Base-by-base conservation (phyloP, 177 flowering plant species). In the Vitis hybrid region DNA sequence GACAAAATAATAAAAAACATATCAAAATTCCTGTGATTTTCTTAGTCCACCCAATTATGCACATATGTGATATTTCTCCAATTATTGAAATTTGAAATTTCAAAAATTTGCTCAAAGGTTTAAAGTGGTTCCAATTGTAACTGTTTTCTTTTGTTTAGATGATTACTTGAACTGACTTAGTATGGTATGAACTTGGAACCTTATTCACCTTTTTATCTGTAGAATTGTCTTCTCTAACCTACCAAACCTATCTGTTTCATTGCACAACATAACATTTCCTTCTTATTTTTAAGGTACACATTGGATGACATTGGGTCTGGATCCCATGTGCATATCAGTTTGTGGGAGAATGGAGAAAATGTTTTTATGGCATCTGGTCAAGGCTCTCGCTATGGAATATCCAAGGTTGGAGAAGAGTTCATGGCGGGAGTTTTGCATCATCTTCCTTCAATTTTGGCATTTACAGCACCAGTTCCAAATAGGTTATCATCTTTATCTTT, bases 341-440 rank as follows among this genome's bases (percentile, higher is more conserved):
- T 96, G 73, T 86, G 84, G 83, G 79, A 82, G 71, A 85, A 96
- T 72, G 98, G 97, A 12, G 70, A 85, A 68, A 93, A 96, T 82
- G 91, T 92, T 66, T 93, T 93, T 74, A 85, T 83, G 88, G 95
- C 85, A 72, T 76, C 88, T 18, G 77, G 56, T 72, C 86, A 75
- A 62, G 76, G 85, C 54, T 81, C 90, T 58, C 65, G 21, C 35
- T 71, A 91, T 72, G 99, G 98, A 69, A 93, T 96, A 82, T 92
- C 98, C 51, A 75, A 71, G 60, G 66, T 82, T 62, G 99, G 97
- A 56, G 87, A 87, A 78, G 85, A 87, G 74, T 96, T 93, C 86
- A 88, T 93, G 99, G 97, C 99, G 7, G 98, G 99, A 35, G 97
- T 93, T 72, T 74, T 92, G 49, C 50, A 73, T 74, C 98, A 96